Evolutionary conservation across 176 grass and related monocot species (phyloP), one percentile per base, ranked within the genome.

Genomic region (Lolium multiflorum): DNA sequence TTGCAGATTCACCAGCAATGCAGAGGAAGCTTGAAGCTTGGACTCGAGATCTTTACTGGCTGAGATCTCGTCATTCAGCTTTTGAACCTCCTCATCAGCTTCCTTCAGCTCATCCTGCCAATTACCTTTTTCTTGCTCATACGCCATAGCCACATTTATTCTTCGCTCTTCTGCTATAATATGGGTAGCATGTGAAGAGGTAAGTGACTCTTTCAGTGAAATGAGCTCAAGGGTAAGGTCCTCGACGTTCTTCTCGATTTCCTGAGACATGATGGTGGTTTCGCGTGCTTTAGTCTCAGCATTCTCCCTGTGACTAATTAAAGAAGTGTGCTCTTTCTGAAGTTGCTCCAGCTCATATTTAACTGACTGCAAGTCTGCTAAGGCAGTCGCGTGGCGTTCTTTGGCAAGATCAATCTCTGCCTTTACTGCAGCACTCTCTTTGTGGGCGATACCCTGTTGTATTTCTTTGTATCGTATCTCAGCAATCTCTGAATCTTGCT

Each of bases 391-490:
- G 39, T 83, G 79, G 46, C 85, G 91, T 71, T 84, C 80, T 74
- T 86, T 92, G 35, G 86, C 82, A 4, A 94, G 87, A n/a, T 91
- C 92, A 2, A 96, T 84, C 77, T 96, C 90, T 81, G 87, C 86
- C 52, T 92, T 96, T 21, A 80, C 71, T 14, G 87, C 94, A 71
- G 72, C 78, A 79, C 93, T 92, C 73, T 89, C 92, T 65, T 66
- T 82, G 7, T 15, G 76, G 5, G 86, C 71, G 65, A 96, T 82
- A 7, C 94, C 90, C 20, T 89, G 87, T 54, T 91, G 81, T 15
- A 99, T 93, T 83, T 99, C 94, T 81, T 91, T 91, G 37, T 70
- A 58, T 35, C 87, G 82, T 73, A 99, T 84, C 77, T 91, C 77
- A 37, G 62, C 89, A 0, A 96, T 85, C 83, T 94, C 90, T 2